phyloP scores from a whole-genome alignment of 2,329 filamentous ascomycete species.

The Metarhizium rileyi region DNA sequence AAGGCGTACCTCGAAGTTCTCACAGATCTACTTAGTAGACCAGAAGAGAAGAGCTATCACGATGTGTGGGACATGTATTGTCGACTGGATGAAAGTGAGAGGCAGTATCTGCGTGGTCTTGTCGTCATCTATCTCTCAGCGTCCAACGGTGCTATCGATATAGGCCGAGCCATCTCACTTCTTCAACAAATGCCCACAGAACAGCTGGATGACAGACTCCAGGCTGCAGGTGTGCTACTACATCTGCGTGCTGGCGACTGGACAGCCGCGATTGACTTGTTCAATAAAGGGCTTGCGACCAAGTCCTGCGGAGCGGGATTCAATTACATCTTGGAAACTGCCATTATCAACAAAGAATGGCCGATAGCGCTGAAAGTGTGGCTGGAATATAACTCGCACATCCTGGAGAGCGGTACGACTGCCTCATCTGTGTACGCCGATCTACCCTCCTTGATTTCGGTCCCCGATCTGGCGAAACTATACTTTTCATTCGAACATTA shows the following conservation, averaged over 20 bases:
- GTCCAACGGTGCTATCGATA: constrained; percentile 33
- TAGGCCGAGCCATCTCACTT: constrained; percentile 33
- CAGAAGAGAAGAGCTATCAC: constrained; percentile 22
- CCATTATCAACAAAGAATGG: constrained; percentile 29
- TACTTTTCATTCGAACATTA: constrained; percentile 26
- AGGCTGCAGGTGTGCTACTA: constrained; percentile 31
- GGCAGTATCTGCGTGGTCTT: constrained; percentile 17
- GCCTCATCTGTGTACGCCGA: too few relatives aligned
- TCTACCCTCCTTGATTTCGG: constrained; percentile 14
- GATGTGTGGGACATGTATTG: constrained; percentile 35
- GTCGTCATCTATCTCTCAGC: constrained; percentile 33
- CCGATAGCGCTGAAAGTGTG: constrained; percentile 25
- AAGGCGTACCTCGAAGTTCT: constrained; percentile 4
- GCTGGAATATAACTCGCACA: constrained; percentile 21
- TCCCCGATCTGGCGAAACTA: constrained; percentile 19
- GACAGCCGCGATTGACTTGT: constrained; percentile 28
- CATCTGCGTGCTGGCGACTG: constrained; percentile 30
- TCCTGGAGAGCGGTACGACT: neutral
- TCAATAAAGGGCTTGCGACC: constrained; percentile 26
- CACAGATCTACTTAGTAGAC: constrained; percentile 15
- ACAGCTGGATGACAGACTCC: constrained; percentile 30
- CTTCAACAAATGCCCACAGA: constrained; percentile 28
- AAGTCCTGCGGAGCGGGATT: constrained; percentile 27
- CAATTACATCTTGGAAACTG: constrained; percentile 32
- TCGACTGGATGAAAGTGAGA: constrained; percentile 23